A percentile compares a stretch with the other conserved stretches of the same genome.
These are phyloP conservation scores for Biancaea sappan DNA, from an alignment of 306 rosid genomes.

Conservation along the genomic window DNA sequence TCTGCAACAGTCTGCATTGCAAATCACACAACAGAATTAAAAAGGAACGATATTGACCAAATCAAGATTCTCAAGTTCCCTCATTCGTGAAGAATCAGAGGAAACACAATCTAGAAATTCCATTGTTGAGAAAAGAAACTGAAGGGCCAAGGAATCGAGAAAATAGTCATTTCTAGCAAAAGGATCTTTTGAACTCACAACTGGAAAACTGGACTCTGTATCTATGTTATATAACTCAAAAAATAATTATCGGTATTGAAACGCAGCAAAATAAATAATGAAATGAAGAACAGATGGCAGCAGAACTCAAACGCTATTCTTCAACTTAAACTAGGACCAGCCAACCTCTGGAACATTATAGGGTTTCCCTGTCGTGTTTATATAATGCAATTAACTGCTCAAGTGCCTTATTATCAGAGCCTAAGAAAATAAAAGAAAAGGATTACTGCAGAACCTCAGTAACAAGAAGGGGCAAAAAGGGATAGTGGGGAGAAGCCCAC, in stretches of 20 bases:
- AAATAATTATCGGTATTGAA: neutral
- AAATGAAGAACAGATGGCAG: neutral
- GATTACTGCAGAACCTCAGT: conserved; percentile 13
- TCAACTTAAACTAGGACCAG: neutral
- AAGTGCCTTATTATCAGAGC: neutral
- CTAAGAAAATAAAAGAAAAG: neutral
- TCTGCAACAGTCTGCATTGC: conserved; percentile 30
- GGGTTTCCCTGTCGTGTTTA: neutral
- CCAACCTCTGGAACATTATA: neutral
- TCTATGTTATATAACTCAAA: neutral
- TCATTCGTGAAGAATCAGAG: neutral
- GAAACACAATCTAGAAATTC: neutral
- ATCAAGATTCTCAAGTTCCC: conserved; percentile 12
- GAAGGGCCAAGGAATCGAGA: neutral
- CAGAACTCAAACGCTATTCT: neutral
- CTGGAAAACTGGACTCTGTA: neutral
- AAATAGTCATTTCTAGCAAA: neutral
- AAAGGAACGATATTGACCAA: neutral
- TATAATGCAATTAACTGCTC: conserved; percentile 20
- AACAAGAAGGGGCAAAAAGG: conserved; percentile 21
- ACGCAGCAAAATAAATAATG: neutral
- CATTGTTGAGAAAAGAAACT: neutral
- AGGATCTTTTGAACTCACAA: neutral
- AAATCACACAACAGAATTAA: neutral
- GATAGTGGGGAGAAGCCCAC: neutral